These are phyloP conservation scores for Magnaporthales sp. DNA, from an alignment of 2,329 filamentous ascomycete genomes.

Conservation along the genomic window DNA sequence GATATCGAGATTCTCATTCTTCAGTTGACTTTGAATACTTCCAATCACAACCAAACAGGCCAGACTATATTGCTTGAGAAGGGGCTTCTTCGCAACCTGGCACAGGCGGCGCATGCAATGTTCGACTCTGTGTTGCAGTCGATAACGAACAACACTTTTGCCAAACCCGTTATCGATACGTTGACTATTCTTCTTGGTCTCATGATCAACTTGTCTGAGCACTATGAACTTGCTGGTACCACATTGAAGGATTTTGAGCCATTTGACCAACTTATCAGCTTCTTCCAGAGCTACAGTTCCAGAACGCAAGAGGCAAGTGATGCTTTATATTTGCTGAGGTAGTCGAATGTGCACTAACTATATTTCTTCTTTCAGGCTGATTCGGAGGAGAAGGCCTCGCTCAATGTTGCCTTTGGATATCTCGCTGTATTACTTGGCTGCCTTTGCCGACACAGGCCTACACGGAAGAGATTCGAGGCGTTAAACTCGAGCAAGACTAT, in stretches of 20 bases:
- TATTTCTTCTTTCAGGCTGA: conserved; percentile 42
- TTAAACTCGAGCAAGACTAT: conserved; percentile 35
- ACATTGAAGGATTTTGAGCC: conserved; percentile 31
- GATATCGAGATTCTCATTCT: conserved; percentile 42
- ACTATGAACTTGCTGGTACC: conserved; percentile 54
- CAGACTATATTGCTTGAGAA: conserved; percentile 61
- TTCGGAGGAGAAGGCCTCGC: conserved; percentile 64
- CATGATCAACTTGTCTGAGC: conserved; percentile 81
- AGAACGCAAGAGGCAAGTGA: conserved; percentile 57
- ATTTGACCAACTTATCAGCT: conserved; percentile 44
- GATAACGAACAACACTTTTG: conserved; percentile 38
- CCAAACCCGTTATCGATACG: conserved; percentile 50
- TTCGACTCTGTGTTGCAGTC: conserved; percentile 39
- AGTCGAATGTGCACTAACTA: conserved; percentile 9
- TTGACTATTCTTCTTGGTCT: conserved; percentile 72
- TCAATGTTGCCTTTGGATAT: conserved; percentile 81
- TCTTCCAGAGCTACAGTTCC: conserved; percentile 61
- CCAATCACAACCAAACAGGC: conserved; percentile 67
- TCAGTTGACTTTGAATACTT: conserved; percentile 73
- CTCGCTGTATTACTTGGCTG: conserved; percentile 78
- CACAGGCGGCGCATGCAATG: conserved; percentile 39
- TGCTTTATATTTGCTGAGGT: background rate
- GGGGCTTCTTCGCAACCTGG: conserved; percentile 40
- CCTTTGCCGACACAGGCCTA: conserved; percentile 51
- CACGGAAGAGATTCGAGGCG: conserved; percentile 32